Evolutionary conservation across 2,329 filamentous ascomycete species (phyloP).

Genomic region (Chrysosphaeria jannelii): DNA sequence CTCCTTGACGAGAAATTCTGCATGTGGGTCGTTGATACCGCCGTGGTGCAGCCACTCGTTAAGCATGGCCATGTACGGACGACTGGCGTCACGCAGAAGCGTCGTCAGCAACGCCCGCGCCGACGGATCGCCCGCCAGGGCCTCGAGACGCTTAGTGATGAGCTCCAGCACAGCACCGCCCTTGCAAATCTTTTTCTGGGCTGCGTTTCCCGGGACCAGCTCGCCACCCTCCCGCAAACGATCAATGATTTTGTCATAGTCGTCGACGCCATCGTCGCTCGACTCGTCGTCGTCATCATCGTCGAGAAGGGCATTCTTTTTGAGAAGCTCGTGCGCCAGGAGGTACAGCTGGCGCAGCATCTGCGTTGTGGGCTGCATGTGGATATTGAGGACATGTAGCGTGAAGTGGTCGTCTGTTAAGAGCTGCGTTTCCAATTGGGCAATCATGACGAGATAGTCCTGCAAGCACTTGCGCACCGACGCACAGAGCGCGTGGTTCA

Average conservation of each 20-base stretch:
- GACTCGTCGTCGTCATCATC: constrained; percentile 42
- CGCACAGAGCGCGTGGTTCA: constrained; percentile 91
- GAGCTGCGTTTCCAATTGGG: constrained; percentile 79
- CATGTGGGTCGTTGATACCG: constrained; percentile 75
- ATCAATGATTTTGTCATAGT: constrained; percentile 81
- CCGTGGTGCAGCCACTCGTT: constrained; percentile 97
- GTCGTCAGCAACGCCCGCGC: constrained; percentile 57
- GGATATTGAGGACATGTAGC: constrained; percentile 72
- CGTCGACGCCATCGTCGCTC: constrained; percentile 46
- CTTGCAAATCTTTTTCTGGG: constrained; percentile 78
- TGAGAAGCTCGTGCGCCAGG: constrained; percentile 62
- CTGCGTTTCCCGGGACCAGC: constrained; percentile 44
- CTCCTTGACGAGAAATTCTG: constrained; percentile 84
- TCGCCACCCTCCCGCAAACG: constrained; percentile 68
- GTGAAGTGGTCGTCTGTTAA: constrained; percentile 74
- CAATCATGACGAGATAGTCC: constrained; percentile 77
- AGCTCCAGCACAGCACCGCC: constrained; percentile 83
- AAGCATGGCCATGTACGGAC: constrained; percentile 91
- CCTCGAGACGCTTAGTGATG: constrained; percentile 55
- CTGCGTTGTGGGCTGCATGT: constrained; percentile 68
- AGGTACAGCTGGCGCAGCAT: constrained; percentile 78
- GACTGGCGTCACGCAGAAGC: constrained; percentile 60
- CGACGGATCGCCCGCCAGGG: constrained; percentile 79
- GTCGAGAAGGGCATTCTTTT: constrained; percentile 63
- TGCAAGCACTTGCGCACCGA: constrained; percentile 73